Conservation (phyloP, 2,329 filamentous ascomycete species). For the Parastagonospora nodorum region DNA sequence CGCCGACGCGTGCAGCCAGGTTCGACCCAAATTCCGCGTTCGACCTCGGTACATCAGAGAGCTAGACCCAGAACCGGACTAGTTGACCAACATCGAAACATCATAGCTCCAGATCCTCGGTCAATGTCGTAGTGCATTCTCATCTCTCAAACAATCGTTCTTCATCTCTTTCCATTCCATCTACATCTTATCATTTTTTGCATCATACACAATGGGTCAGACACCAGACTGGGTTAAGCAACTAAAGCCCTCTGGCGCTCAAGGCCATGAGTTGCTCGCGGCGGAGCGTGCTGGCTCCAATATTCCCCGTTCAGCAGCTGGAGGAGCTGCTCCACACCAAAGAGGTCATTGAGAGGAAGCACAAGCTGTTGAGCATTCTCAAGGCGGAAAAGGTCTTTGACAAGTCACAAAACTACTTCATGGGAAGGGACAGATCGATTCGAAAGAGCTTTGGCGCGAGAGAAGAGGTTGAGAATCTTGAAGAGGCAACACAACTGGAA, state of each 20-base stretch:
- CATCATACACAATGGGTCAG: conserved; percentile 38
- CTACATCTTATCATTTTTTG: conserved; percentile 7
- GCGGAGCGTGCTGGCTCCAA: conserved; percentile 71
- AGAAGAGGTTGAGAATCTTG: conserved; percentile 71
- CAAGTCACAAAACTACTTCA: conserved; percentile 78
- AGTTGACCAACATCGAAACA: background rate
- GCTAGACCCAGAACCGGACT: no score
- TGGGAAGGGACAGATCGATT: conserved; percentile 72
- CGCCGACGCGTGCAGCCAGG: no score
- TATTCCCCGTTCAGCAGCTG: conserved; percentile 68
- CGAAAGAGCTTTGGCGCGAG: conserved; percentile 70
- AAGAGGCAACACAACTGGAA: conserved; percentile 70
- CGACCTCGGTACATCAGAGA: no score
- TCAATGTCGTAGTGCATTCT: conserved; percentile 8
- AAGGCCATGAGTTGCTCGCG: conserved; percentile 71
- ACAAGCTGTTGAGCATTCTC: conserved; percentile 67
- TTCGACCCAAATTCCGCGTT: no score
- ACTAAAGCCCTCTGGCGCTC: conserved; percentile 68
- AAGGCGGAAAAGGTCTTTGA: conserved; percentile 73
- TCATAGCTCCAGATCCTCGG: background rate
- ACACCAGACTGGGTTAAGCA: conserved; percentile 69
- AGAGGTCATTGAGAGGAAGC: conserved; percentile 65
- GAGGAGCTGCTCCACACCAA: conserved; percentile 72
- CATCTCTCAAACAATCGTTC: conserved; percentile 6
- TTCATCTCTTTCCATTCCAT: conserved; percentile 9